phyloP scores from a whole-genome alignment of 2,329 filamentous ascomycete species.

The Alternaria solani region DNA sequence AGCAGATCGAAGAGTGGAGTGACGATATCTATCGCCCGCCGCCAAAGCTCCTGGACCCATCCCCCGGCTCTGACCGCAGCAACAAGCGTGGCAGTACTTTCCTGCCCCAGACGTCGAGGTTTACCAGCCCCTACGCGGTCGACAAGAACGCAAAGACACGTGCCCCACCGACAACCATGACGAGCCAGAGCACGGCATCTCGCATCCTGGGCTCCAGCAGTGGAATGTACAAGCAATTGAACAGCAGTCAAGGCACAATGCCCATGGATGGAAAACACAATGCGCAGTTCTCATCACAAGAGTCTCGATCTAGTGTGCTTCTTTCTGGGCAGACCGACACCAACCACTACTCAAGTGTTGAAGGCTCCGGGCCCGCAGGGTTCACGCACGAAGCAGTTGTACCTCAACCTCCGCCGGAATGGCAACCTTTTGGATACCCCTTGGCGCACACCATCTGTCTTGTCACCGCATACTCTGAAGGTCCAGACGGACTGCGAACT shows the following conservation, averaged over 20 bases:
- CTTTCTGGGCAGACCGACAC: constrained; percentile 54
- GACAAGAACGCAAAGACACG: constrained; percentile 66
- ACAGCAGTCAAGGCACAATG: constrained; percentile 65
- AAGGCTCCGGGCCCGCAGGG: constrained; percentile 83
- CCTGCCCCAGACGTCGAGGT: constrained; percentile 91
- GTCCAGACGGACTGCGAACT: constrained; percentile 88
- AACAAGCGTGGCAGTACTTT: constrained; percentile 86
- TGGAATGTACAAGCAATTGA: constrained; percentile 72
- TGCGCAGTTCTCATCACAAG: constrained; percentile 29
- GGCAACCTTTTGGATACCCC: constrained; percentile 96
- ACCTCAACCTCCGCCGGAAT: constrained; percentile 93
- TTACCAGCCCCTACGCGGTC: constrained; percentile 86
- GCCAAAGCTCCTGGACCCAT: constrained; percentile 78
- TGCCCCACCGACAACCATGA: constrained; percentile 87
- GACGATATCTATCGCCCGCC: constrained; percentile 96
- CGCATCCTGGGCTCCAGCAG: constrained; percentile 72
- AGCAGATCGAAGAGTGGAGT: constrained; percentile 97
- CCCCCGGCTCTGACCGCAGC: constrained; percentile 69
- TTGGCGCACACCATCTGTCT: constrained; percentile 92
- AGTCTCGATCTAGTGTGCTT: constrained; percentile 55
- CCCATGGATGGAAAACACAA: constrained; percentile 52
- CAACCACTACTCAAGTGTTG: constrained; percentile 63
- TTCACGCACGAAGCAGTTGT: constrained; percentile 97
- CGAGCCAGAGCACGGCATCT: constrained; percentile 81
- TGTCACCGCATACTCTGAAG: constrained; percentile 97